A percentile compares a stretch with the other conserved stretches of the same genome.
phyloP scores from a whole-genome alignment of 495 filamentous ascomycete genomes.

The Neurospora terricola region DNA sequence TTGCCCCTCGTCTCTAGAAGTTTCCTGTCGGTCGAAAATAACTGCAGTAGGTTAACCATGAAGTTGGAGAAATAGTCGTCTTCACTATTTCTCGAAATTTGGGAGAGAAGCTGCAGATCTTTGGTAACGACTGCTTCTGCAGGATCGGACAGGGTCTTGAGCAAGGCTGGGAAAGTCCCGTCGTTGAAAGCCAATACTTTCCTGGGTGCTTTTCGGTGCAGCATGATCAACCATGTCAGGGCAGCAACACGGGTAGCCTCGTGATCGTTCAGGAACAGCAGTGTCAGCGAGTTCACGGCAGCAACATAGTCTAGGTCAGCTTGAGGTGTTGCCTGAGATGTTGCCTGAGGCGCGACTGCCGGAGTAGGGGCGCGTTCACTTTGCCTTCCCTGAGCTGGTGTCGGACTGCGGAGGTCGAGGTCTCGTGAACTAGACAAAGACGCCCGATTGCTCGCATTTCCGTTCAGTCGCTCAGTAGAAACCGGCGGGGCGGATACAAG shows the following conservation, averaged over 20 bases:
- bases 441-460: constrained; percentile 38
- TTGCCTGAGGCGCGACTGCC: constrained; percentile 28
- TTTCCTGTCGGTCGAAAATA: constrained; percentile 88
- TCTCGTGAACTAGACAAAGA: constrained; percentile 47
- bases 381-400: constrained; percentile 35
- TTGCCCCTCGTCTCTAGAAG: constrained; percentile 90
- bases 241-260: constrained; percentile 92
- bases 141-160: constrained; percentile 94
- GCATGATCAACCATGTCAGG: constrained; percentile 92
- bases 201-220: constrained; percentile 86
- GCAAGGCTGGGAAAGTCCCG: constrained; percentile 88
- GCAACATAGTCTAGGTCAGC: constrained; percentile 91
- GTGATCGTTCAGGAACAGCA: constrained; percentile 93
- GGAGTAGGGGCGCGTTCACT: constrained; percentile 25
- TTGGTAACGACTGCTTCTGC: constrained; percentile 93
- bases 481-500: constrained; percentile 29
- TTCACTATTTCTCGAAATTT: constrained; percentile 93
- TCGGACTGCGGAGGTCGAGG: constrained; percentile 42
- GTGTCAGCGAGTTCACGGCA: constrained; percentile 86
- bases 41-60: constrained; percentile 91
- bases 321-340: constrained; percentile 20
- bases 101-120: constrained; percentile 87
- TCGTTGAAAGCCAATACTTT: constrained; percentile 96
- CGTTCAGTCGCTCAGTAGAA: constrained; percentile 46
- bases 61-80: constrained; percentile 96